Evolutionary conservation across 306 rosid species (phyloP).

Genomic region (Casuarina glauca): DNA sequence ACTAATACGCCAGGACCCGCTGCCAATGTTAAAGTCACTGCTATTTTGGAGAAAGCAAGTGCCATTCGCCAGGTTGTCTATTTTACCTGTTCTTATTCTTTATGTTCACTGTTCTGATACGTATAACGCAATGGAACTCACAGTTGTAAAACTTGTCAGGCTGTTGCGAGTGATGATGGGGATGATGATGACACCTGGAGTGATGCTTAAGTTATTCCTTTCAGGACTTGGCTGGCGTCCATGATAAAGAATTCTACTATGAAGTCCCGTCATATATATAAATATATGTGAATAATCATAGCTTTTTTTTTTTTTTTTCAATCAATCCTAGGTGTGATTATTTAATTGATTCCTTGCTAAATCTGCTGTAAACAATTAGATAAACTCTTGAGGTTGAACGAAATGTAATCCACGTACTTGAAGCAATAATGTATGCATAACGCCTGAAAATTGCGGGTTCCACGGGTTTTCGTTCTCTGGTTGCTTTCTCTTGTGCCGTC

Average conservation of each 20-base stretch:
- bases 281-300: conserved; percentile 52
- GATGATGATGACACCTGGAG: conserved; percentile 91
- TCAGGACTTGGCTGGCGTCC: conserved; percentile 3
- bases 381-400: conserved; percentile 26
- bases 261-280: conserved; percentile 37
- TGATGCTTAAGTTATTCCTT: conserved; percentile 50
- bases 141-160: conserved; percentile 50
- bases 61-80: conserved; percentile 91
- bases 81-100: neutral
- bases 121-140: neutral
- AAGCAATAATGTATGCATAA: conserved; percentile 20
- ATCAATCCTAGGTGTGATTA: conserved; percentile 44
- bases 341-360: conserved; percentile 31
- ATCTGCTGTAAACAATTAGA: conserved; percentile 24
- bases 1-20: conserved; percentile 41
- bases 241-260: neutral
- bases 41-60: conserved; percentile 93
- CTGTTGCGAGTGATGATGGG: conserved; percentile 84
- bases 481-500: neutral
- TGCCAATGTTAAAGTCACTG: conserved; percentile 75
- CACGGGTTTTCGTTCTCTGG: neutral
- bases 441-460: conserved; percentile 14
- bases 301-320: conserved; percentile 38
- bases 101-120: neutral
- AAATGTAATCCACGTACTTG: conserved; percentile 4